Evolutionary conservation across 176 grass and related monocot genomes (phyloP).

Genomic region (Olyra latifolia): DNA sequence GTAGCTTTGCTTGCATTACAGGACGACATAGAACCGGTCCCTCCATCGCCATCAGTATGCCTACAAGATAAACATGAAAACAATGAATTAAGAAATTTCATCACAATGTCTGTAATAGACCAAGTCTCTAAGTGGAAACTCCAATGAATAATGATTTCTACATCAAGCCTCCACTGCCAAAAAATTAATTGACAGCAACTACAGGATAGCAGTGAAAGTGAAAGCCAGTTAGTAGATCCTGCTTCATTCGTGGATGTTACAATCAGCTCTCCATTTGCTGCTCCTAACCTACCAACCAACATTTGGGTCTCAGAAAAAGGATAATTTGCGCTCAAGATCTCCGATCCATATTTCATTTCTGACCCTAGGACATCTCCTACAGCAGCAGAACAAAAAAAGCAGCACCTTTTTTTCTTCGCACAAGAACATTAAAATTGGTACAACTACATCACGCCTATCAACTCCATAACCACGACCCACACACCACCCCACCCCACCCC

Average conservation of each 20-base stretch:
- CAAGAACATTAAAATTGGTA: neutral
- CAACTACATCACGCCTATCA: neutral
- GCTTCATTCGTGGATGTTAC: neutral
- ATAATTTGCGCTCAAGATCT: neutral
- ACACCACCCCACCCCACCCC: too few relatives aligned
- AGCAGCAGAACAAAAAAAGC: neutral
- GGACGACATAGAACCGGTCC: slow-evolving; percentile 59
- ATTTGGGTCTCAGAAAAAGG: neutral
- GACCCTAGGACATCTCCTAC: neutral
- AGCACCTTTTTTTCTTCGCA: neutral
- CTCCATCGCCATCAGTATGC: slow-evolving; percentile 61
- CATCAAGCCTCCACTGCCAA: neutral
- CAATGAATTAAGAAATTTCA: slow-evolving; percentile 1
- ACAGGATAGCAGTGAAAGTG: neutral
- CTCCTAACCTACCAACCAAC: neutral
- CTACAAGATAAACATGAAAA: neutral
- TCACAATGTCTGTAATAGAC: neutral
- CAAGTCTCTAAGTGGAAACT: neutral
- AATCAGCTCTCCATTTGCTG: neutral
- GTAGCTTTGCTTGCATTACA: slow-evolving; percentile 52
- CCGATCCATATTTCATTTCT: neutral
- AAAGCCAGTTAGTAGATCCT: neutral
- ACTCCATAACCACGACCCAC: too few relatives aligned
- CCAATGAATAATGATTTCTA: neutral
- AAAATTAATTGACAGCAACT: neutral